Percentiles rank a stretch among this genome's conserved stretches.
Conservation (phyloP, 768 basidiomycete species). For the Naganishia kalamii region DNA sequence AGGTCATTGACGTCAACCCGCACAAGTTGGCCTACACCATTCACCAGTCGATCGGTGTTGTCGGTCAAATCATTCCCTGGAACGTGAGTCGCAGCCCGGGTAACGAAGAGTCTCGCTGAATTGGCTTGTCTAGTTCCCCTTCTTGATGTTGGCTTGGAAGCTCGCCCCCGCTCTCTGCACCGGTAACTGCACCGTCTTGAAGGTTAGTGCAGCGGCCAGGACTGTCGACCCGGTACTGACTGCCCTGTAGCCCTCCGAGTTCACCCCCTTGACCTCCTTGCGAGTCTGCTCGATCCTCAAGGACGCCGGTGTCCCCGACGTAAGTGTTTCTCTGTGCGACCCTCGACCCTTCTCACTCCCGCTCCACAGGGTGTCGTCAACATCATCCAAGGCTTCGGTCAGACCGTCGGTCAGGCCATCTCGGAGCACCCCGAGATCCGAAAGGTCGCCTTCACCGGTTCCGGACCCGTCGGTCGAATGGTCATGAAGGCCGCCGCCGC, state of each 20-base stretch:
- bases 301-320: slow-evolving; percentile 27
- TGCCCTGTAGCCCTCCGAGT: slow-evolving; percentile 20
- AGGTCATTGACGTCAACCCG: slow-evolving; percentile 55
- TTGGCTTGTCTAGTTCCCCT: slow-evolving; percentile 13
- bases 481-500: slow-evolving; percentile 27
- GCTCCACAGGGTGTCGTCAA: slow-evolving; percentile 25
- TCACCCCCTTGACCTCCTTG: slow-evolving; percentile 27
- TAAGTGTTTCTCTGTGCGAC: not conserved
- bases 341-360: not conserved
- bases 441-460: slow-evolving; percentile 29
- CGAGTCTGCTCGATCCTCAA: slow-evolving; percentile 22
- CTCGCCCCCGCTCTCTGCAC: slow-evolving; percentile 31
- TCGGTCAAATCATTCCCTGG: slow-evolving; percentile 62
- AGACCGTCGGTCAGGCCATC: slow-evolving; percentile 25
- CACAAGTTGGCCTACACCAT: slow-evolving; percentile 76
- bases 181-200: slow-evolving; percentile 87
- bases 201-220: not conserved
- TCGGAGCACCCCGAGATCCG: slow-evolving; percentile 25
- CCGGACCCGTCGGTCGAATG: slow-evolving; percentile 26
- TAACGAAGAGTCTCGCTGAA: not conserved
- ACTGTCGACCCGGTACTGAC: not conserved
- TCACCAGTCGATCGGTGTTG: slow-evolving; percentile 88
- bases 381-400: slow-evolving; percentile 28
- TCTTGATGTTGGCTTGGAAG: slow-evolving; percentile 33
- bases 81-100: slow-evolving; percentile 51